Conservation (phyloP, 2,329 filamentous ascomycete species). For the Verticillium zaregamsianum region DNA sequence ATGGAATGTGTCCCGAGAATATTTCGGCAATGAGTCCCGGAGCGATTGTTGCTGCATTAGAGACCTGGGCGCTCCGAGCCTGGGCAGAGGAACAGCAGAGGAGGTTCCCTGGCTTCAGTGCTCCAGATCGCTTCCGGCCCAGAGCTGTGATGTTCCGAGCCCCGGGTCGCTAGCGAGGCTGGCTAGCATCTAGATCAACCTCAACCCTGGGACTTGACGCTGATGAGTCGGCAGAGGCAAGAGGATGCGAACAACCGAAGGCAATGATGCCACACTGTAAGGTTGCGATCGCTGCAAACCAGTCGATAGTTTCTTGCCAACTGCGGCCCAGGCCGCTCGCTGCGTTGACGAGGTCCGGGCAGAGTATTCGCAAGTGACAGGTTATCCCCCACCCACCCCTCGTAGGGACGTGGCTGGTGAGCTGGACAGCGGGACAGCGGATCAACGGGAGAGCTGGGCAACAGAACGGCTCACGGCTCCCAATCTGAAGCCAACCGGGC, state of each 20-base stretch:
- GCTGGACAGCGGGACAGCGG: background rate
- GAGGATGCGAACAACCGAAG: background rate
- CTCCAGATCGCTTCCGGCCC: background rate
- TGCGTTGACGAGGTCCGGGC: background rate
- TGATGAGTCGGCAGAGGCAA: background rate
- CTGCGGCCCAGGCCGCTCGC: background rate
- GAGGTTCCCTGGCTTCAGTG: background rate
- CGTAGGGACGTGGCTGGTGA: background rate
- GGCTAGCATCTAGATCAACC: background rate
- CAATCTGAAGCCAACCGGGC: background rate
- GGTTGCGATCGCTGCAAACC: background rate
- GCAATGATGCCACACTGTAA: background rate
- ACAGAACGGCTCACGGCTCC: background rate
- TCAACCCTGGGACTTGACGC: background rate
- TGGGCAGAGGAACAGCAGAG: background rate
- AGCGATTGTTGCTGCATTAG: background rate
- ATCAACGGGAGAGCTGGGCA: background rate
- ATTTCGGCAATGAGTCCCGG: background rate
- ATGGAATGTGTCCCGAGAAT: background rate
- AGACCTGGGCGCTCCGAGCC: background rate
- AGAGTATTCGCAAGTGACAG: background rate
- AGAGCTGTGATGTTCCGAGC: background rate
- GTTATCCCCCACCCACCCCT: too few species aligned
- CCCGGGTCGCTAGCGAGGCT: background rate
- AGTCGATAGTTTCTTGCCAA: background rate